These are phyloP conservation scores for Chloromonas sp. DNA, from an alignment of 163 green algal genomes.

Conservation along the genomic window DNA sequence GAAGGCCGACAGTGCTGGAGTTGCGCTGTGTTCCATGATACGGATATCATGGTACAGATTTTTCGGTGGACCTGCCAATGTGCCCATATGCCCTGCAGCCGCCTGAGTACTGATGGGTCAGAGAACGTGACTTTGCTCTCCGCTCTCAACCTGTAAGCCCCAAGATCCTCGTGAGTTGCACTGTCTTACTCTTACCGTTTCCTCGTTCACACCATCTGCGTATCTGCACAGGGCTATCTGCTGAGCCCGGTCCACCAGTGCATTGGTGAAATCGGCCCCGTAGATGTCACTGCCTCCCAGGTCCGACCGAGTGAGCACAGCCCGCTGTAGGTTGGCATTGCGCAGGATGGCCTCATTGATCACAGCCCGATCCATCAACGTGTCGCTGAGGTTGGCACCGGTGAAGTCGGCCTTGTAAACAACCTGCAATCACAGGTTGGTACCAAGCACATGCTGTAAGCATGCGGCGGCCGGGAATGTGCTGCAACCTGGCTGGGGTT, in stretches of 20 bases:
- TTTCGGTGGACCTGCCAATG: background rate
- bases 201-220: constrained; percentile 71
- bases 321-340: constrained; percentile 45
- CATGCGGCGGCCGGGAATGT: too few relatives aligned
- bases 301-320: constrained; percentile 65
- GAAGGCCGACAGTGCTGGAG: too few relatives aligned
- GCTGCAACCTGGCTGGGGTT: too few relatives aligned
- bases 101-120: background rate
- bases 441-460: too few relatives aligned
- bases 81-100: background rate
- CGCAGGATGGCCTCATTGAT: constrained; percentile 39
- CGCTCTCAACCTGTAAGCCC: too few relatives aligned
- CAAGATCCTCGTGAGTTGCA: background rate
- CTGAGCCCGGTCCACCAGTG: constrained; percentile 82
- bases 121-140: background rate
- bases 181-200: constrained; percentile 38
- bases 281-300: constrained; percentile 51
- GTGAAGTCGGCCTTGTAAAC: constrained; percentile 16
- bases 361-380: constrained; percentile 79
- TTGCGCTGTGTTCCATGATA: too few relatives aligned
- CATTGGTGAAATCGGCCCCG: constrained; percentile 82
- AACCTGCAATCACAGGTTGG: constrained; percentile 8
- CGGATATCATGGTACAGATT: background rate
- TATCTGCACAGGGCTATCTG: constrained; percentile 78
- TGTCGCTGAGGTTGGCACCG: constrained; percentile 74